Base-by-base conservation (phyloP, 768 basidiomycete species). In the Lactarius sanguifluus region DNA sequence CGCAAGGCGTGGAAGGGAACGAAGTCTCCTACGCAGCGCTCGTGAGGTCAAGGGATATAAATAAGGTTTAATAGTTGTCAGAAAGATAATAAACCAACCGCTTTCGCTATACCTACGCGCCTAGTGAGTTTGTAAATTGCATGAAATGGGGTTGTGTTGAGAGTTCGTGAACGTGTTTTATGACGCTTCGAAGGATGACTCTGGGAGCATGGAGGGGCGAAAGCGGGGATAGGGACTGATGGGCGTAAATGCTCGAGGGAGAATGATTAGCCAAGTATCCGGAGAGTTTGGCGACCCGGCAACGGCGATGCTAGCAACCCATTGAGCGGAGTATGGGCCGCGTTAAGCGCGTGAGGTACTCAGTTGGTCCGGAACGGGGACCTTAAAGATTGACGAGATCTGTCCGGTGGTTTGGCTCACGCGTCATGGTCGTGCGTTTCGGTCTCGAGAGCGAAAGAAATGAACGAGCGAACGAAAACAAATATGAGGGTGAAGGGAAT, bases 221-320 rank as follows among this genome's bases (percentile, higher is more conserved):
- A n/a, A n/a, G 43, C 43, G 43, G 43, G 43, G 20, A 45, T 45
- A 45, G 16, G 25, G 23, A 25, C 13, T 6, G 50, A 15, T 52
- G 50, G 23, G 50, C 23, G 47, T 25, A 50, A 23, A 50, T 5
- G 12, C 5, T 13, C 5, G 13, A 50, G 23, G 23, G 5, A n/a
- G 16, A 7, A 41, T 1, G 8, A 18, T 61, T 15, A 23, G 20
- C 45, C 45, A n/a, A 45, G 20, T 15, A 4, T 20, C 20, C n/a
- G 50, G 16, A 28, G 16, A 34, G 58, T 59, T 34, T 13, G 18
- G 23, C 30, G 64, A 45, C 3, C 59, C 55, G 32, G 13, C 12
- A 40, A 36, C 61, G 59, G 60, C 40, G 60, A 57, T 62, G 50
- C 65, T 10, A 50, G 65, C 60, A 66, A 66, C 65, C 18, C 13